phyloP scores from a whole-genome alignment of 2,329 filamentous ascomycete species.

The Stachybotrys chlorohalonatus region DNA sequence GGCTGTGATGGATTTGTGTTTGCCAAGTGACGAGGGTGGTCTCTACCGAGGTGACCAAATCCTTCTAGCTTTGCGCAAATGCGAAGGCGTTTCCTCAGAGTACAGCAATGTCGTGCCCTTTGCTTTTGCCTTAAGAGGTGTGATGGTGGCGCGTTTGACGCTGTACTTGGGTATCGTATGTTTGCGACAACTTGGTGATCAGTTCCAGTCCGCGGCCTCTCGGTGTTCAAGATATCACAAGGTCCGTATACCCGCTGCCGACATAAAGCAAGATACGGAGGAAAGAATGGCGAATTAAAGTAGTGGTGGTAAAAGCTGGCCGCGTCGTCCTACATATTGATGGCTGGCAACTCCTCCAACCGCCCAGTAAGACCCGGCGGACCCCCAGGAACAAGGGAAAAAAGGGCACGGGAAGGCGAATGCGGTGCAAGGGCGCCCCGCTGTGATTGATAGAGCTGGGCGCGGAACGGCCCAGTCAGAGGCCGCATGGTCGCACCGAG shows the following conservation, averaged over 20 bases:
- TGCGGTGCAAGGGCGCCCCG: conserved; percentile 5
- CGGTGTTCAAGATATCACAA: not conserved
- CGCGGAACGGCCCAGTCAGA: conserved; percentile 17
- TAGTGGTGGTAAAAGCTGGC: not conserved
- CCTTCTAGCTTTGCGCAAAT: not conserved
- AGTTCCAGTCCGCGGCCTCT: not conserved
- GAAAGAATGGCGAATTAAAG: not conserved
- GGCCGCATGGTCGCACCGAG: conserved; percentile 7
- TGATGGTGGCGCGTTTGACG: not conserved
- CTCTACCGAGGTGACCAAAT: not conserved
- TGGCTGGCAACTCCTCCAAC: not conserved
- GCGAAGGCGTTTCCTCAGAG: not conserved
- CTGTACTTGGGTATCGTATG: not conserved
- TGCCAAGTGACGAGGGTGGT: not conserved
- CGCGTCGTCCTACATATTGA: not conserved
- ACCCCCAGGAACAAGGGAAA: not conserved
- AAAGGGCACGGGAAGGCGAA: not conserved
- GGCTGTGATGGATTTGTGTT: not conserved
- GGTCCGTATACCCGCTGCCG: not conserved
- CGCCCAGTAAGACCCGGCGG: not conserved
- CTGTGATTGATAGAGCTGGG: conserved; percentile 15
- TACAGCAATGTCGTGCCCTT: not conserved
- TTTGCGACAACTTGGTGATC: not conserved
- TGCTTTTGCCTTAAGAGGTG: not conserved
- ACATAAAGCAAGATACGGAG: not conserved